Evolutionary conservation across 164 flowering plant genomes (phyloP).

Genomic region (Piper longum): DNA sequence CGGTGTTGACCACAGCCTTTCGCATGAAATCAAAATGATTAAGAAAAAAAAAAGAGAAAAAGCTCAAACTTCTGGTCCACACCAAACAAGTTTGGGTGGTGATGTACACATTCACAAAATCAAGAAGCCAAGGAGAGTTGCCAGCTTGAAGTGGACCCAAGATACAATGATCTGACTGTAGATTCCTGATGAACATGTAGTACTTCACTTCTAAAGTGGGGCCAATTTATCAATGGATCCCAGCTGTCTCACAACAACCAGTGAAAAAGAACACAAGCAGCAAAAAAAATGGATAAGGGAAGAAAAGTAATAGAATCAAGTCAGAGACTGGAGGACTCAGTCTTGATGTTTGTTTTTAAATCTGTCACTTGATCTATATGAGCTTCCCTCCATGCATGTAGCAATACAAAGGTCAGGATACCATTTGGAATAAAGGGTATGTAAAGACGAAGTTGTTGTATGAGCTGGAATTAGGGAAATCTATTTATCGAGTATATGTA

Average conservation of each 20-base stretch:
- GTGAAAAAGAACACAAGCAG: neutral
- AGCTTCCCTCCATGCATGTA: too few species aligned
- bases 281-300: neutral
- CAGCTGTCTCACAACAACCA: neutral
- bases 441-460: too few species aligned
- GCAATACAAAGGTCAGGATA: too few species aligned
- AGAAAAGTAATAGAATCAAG: neutral
- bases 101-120: neutral
- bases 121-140: neutral
- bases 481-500: too few species aligned
- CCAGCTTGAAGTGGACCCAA: neutral
- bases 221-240: neutral
- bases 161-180: neutral
- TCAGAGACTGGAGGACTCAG: too few species aligned
- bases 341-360: too few species aligned
- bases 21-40: neutral
- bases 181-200: neutral
- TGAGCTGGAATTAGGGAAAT: too few species aligned
- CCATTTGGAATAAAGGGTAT: too few species aligned
- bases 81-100: neutral
- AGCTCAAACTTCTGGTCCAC: neutral
- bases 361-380: too few species aligned
- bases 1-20: neutral
- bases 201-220: neutral
- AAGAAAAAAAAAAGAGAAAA: too few species aligned